phyloP scores from a whole-genome alignment of 805 yeast genomes.

The Monosporozyma servazzii region DNA sequence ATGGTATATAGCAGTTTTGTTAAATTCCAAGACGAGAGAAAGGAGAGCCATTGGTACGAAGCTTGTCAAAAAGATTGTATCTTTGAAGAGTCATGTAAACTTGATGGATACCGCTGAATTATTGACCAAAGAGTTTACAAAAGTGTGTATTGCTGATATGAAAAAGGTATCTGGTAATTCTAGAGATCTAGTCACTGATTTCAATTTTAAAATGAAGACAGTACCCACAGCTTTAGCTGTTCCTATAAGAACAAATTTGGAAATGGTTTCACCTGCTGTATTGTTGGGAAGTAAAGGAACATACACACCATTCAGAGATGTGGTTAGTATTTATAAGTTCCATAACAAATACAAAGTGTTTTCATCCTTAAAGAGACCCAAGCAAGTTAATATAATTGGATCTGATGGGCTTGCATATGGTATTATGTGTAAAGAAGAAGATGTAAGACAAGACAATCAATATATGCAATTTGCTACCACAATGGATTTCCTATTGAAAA shows the following conservation, averaged over 20 bases:
- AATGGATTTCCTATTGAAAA: constrained; percentile 61
- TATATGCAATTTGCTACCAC: constrained; percentile 82
- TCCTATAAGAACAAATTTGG: constrained; percentile 65
- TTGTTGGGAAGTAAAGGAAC: constrained; percentile 32
- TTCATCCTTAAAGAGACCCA: constrained; percentile 80
- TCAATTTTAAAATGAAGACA: constrained; percentile 33
- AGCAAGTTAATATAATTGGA: constrained; percentile 65
- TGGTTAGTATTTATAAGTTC: constrained; percentile 50
- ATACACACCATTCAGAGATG: constrained; percentile 39
- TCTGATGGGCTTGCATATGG: constrained; percentile 67
- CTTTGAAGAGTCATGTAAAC: constrained; percentile 12
- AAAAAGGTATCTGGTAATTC: constrained; percentile 18
- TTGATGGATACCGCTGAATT: constrained; percentile 20
- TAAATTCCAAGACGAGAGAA: constrained; percentile 44
- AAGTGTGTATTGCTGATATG: constrained; percentile 22
- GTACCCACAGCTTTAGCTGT: constrained; percentile 52
- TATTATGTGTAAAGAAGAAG: constrained; percentile 81
- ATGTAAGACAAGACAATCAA: constrained; percentile 89
- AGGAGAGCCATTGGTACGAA: constrained; percentile 40
- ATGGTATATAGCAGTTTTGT: constrained; percentile 62
- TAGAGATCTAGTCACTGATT: constrained; percentile 32
- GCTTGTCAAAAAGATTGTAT: constrained; percentile 30
- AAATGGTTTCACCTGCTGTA: constrained; percentile 50
- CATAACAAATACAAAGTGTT: constrained; percentile 63
- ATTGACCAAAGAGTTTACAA: constrained; percentile 17